Conservation (phyloP, 805 yeast genomes). For the Teunomyces funiuensis region DNA sequence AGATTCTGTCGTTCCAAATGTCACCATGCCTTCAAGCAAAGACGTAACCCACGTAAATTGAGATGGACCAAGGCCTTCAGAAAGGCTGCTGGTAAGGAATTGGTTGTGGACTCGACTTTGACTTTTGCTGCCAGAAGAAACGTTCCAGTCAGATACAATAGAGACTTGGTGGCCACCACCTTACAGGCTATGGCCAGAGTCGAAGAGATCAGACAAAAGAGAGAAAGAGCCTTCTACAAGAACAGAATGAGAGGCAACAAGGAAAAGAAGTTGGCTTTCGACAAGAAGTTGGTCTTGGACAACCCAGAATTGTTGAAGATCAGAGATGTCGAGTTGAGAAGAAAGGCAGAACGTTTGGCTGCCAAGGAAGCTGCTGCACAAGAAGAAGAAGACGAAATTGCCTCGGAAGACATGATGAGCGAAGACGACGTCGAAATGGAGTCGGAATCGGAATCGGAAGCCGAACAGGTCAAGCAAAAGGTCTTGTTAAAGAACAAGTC, state of each 20-base stretch:
- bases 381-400: conserved; percentile 45
- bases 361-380: conserved; percentile 52
- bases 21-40: conserved; percentile 95
- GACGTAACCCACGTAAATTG: conserved; percentile 97
- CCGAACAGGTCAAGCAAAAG: conserved; percentile 50
- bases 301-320: conserved; percentile 87
- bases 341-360: conserved; percentile 68
- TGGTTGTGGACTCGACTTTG: conserved; percentile 94
- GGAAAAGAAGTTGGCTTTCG: conserved; percentile 80
- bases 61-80: conserved; percentile 99
- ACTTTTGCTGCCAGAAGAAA: conserved; percentile 97
- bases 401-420: conserved; percentile 35
- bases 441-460: conserved; percentile 44
- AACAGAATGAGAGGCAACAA: conserved; percentile 98
- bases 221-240: conserved; percentile 98
- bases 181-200: conserved; percentile 93
- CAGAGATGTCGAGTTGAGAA: conserved; percentile 89
- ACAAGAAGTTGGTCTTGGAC: conserved; percentile 82
- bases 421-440: conserved; percentile 44
- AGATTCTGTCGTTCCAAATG: conserved; percentile 97
- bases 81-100: conserved; percentile 97
- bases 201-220: conserved; percentile 91
- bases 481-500: conserved; percentile 69
- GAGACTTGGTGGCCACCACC: conserved; percentile 93
- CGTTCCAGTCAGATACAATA: conserved; percentile 95